Conservation (phyloP, 2,329 filamentous ascomycete species). For the Curvularia spicifera region DNA sequence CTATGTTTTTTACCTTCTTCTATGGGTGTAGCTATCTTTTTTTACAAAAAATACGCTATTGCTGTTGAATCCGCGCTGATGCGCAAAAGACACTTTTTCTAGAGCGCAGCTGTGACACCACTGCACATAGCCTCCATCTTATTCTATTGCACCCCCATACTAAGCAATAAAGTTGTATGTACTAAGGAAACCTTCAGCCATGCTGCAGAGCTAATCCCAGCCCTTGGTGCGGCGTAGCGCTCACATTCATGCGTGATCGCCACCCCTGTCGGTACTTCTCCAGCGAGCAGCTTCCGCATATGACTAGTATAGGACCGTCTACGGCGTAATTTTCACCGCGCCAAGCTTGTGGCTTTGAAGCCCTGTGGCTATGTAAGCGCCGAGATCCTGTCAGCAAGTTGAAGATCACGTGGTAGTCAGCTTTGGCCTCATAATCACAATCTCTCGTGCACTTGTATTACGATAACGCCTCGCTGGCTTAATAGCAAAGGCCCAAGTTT, state of each 20-base stretch:
- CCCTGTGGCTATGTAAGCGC: too few relatives aligned
- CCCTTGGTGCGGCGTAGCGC: neutral
- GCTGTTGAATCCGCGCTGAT: neutral
- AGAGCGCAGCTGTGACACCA: neutral
- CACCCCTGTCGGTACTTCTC: neutral
- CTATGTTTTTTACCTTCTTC: neutral
- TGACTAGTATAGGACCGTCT: too few relatives aligned
- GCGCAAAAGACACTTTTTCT: neutral
- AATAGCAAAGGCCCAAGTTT: too few relatives aligned
- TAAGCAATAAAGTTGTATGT: neutral
- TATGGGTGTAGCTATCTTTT: neutral
- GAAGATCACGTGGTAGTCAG: too few relatives aligned
- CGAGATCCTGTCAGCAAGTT: too few relatives aligned
- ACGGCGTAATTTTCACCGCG: too few relatives aligned
- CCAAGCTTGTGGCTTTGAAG: too few relatives aligned
- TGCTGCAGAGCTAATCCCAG: neutral
- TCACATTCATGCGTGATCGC: neutral
- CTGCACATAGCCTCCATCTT: neutral
- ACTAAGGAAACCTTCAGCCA: neutral
- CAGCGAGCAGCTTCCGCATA: too few relatives aligned
- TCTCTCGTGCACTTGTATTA: too few relatives aligned
- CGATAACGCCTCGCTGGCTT: too few relatives aligned
- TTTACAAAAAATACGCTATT: neutral
- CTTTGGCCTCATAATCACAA: too few relatives aligned
- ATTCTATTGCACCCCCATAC: neutral